Base-by-base conservation (phyloP, 345 rosid genomes). In the rapeseed (Brassica napus) region DNA sequence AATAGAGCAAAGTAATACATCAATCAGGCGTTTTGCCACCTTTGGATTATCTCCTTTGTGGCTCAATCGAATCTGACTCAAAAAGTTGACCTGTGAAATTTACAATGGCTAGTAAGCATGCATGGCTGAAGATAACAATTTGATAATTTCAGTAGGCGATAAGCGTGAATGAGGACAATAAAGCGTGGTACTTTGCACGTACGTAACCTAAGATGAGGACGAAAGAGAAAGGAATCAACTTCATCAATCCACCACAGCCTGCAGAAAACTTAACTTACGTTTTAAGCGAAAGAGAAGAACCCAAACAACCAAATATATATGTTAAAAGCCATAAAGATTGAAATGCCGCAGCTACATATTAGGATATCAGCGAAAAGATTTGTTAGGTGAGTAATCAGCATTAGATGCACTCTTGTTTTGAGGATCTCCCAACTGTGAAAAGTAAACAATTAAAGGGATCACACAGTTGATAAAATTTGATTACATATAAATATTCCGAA, bases 221-320 rank as follows among this genome's bases (percentile, higher is more conserved):
- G 90, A 76, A 92, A 94, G 37, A 94, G 94, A 81, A 94, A 91
- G 58, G 90, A 62, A 73, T 95, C 98, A 70, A 95, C 98, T 83
- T 95, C 98, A 77, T 91, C 91, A 63, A 95, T 89, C 30, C 77
- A 93, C 96, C 72, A 93, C 98, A 70, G 88, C 91, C 97, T 93
- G 89, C 68, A 26, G 30, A 26, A 26, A 26, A 26, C 30, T 26
- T 26, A 83, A 59, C 8, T 28, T 5, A 65, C 16, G 4, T 26
- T 47, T 12, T 69, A 35, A 64, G 63, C 57, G 28, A 79, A 64
- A 76, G 69, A 60, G 75, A 63, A 16, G 69, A 72, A 30, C 35
- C 24, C 59, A 65, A 73, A 47, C 16, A 28, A 59, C 52, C 30
- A 60, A 57, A 49, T n/a, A 44, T 35, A 62, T 18, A 80, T 3